A percentile compares a stretch with the other conserved stretches of the same genome.
phyloP scores from a whole-genome alignment of 2,329 filamentous ascomycete genomes.

The Fusarium chlamydosporum region DNA sequence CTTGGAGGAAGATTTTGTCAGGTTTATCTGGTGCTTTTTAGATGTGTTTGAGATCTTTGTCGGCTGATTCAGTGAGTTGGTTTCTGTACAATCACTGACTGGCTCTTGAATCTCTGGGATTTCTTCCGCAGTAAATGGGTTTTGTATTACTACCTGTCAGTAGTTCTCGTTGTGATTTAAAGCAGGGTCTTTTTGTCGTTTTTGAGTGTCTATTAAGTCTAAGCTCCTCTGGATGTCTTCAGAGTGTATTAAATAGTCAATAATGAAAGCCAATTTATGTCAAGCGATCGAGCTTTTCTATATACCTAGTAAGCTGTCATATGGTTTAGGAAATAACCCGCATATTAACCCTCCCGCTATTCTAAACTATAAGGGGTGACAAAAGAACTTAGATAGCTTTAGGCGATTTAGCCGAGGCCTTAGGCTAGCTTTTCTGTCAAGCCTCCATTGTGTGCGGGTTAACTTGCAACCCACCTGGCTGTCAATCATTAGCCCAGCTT shows the following conservation, averaged over 20 bases:
- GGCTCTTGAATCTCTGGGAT: not conserved
- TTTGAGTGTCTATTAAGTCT: not conserved
- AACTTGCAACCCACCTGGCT: too few species aligned
- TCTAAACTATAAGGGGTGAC: too few species aligned
- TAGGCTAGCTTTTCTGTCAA: too few species aligned
- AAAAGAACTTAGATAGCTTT: too few species aligned
- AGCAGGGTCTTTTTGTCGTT: not conserved
- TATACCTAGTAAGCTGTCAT: too few species aligned
- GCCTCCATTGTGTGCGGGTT: too few species aligned
- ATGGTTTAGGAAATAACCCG: too few species aligned
- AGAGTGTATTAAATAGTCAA: not conserved
- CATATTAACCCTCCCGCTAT: too few species aligned
- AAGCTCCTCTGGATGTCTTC: not conserved
- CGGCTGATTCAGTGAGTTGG: too few species aligned
- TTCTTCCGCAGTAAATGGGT: not conserved
- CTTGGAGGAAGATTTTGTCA: slow-evolving; percentile 1
- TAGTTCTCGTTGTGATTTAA: not conserved
- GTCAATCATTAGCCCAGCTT: too few species aligned
- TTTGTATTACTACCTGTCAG: not conserved
- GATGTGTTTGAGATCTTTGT: not conserved
- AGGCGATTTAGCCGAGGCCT: too few species aligned
- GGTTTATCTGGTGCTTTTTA: not conserved
- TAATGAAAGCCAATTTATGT: not conserved
- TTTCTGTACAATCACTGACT: not conserved
- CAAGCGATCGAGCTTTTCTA: not conserved